Evolutionary conservation across 768 basidiomycete genomes (phyloP), one percentile per base, ranked within the genome.

Genomic region (Chlorophyllum brunneum): DNA sequence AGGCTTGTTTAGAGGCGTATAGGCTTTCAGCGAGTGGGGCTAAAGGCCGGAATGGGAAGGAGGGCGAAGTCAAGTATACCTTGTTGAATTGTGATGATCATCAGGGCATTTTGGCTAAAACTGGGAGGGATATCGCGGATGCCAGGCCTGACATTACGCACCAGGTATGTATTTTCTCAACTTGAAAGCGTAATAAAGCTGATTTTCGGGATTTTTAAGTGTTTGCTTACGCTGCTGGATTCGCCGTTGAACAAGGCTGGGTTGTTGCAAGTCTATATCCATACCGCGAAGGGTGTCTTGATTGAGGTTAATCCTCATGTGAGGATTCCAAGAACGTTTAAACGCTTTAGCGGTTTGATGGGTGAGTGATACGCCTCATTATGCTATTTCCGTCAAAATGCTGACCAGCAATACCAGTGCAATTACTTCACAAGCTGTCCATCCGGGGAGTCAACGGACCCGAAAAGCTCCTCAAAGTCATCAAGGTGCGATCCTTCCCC

Each of bases 61-160:
- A 83, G 53, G 78, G 78, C 22, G 94, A 95, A 54, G 92, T 91
- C 54, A 98, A 98, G 70, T 98, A 98, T 69, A 94, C 94, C 7
- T 73, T 99, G 54, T 70, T 99, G 59, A 99, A 99, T 70, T 98
- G 97, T 68, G 97, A 98, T 66, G 97, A 98, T 60, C 97, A 98
- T 70, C 97, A 99, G 67, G 95, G 95, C 50, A 97, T 99, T 59
- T 76, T 99, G 56, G 95, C 97, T 4, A 98, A 97, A 70, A 97
- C 93, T 0, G 93, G 94, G 13, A 81, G 95, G 65, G 97, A 99
- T 70, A 98, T 98, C 56, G 97, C 97, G 13, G 95, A 98, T 70
- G 97, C 97, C n/a, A 76, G 97, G 58, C 97, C 97, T 2, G 97
- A 98, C 70, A 98, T 98, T 63, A 98, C 97, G 0, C 97, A 99